Conservation (phyloP, 768 basidiomycete genomes). For the Favolaschia claudopus region DNA sequence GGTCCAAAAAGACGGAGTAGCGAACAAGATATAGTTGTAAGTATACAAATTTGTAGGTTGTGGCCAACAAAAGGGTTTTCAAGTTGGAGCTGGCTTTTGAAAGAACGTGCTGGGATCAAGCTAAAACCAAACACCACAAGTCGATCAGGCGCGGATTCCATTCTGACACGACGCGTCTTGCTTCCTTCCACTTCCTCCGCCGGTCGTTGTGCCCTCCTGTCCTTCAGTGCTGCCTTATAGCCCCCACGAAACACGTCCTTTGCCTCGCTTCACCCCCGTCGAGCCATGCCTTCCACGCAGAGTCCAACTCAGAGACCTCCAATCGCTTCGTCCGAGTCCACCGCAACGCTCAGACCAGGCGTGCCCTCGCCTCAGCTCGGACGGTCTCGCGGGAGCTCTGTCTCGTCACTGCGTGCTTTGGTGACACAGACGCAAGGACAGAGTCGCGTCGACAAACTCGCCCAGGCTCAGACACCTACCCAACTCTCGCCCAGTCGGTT, state of each 20-base stretch:
- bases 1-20: no score
- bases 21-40: no score
- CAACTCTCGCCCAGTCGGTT: conserved; percentile 15
- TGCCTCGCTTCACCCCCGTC: background rate
- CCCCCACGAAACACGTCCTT: conserved; percentile 5
- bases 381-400: conserved; percentile 21
- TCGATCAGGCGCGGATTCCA: background rate
- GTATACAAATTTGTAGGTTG: no score
- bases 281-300: conserved; percentile 9
- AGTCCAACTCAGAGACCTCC: conserved; percentile 5
- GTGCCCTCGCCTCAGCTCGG: conserved; percentile 8
- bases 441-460: conserved; percentile 15
- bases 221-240: conserved; percentile 25
- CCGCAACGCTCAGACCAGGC: conserved; percentile 11
- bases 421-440: background rate
- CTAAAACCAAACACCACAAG: background rate
- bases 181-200: background rate
- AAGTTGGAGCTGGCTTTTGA: no score
- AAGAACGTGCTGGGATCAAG: no score
- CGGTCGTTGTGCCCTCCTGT: background rate
- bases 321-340: conserved; percentile 20
- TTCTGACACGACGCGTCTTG: background rate
- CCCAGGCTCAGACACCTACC: background rate
- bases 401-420: conserved; percentile 14
- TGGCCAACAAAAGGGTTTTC: no score